Percentiles rank a stretch among this genome's conserved stretches.
Conservation (phyloP, 495 filamentous ascomycete species). For the Tuber melanosporum region DNA sequence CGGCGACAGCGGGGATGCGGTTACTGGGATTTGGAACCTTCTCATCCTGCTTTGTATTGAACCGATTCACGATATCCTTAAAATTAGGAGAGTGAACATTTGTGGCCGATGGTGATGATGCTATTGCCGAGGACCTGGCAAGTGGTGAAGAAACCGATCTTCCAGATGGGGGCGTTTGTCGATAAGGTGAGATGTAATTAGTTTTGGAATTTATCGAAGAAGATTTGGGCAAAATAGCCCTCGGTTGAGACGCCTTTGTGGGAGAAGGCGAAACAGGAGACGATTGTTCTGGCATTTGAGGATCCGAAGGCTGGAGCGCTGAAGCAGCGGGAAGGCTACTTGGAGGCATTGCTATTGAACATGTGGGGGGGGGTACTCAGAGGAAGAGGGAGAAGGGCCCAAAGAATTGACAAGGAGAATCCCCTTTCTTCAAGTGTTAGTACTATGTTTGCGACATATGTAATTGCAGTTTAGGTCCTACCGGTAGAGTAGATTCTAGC, state of each 20-base stretch:
- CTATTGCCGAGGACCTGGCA: slow-evolving; percentile 7
- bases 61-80: slow-evolving; percentile 57
- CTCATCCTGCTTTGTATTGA: slow-evolving; percentile 54
- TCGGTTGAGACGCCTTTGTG: slow-evolving; percentile 16
- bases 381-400: slow-evolving; percentile 43
- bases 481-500: not conserved
- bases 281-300: slow-evolving; percentile 29
- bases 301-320: slow-evolving; percentile 28
- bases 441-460: slow-evolving; percentile 15
- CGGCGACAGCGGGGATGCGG: slow-evolving; percentile 37
- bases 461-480: slow-evolving; percentile 9
- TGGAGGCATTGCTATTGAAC: slow-evolving; percentile 39
- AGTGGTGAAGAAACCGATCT: slow-evolving; percentile 38
- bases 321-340: slow-evolving; percentile 34
- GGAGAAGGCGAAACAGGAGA: slow-evolving; percentile 22
- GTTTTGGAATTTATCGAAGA: slow-evolving; percentile 34
- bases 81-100: slow-evolving; percentile 49
- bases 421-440: slow-evolving; percentile 8
- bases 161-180: slow-evolving; percentile 18
- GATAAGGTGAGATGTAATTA: slow-evolving; percentile 41
- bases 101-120: slow-evolving; percentile 12
- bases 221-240: slow-evolving; percentile 33
- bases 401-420: slow-evolving; percentile 36
- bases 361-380: slow-evolving; percentile 40
- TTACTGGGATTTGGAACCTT: slow-evolving; percentile 47